phyloP scores from a whole-genome alignment of 495 filamentous ascomycete species.

The Talaromyces liani region DNA sequence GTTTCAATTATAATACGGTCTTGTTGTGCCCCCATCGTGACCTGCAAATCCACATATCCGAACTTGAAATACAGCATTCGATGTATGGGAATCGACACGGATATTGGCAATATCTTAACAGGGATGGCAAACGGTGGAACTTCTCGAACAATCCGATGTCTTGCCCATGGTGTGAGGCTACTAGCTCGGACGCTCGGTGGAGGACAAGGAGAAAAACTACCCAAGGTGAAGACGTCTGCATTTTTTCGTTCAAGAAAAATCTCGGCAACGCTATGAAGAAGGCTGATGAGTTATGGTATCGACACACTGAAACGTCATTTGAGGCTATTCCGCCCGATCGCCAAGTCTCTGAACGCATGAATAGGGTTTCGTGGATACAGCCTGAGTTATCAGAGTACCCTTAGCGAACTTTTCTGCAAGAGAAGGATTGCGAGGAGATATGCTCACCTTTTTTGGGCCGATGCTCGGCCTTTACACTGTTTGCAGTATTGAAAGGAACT shows the following conservation, averaged over 20 bases:
- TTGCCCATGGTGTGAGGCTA: conserved; percentile 2
- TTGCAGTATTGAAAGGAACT: conserved; percentile 9
- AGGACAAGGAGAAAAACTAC: not conserved
- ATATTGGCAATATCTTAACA: not conserved
- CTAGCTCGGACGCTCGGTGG: not conserved
- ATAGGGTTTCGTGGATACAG: not conserved
- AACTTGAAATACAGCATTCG: not conserved
- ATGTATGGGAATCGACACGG: not conserved
- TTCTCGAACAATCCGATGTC: conserved; percentile 1
- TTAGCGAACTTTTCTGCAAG: not conserved
- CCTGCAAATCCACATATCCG: not conserved
- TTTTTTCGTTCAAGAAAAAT: not conserved
- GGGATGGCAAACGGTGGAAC: not conserved
- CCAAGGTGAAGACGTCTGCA: not conserved
- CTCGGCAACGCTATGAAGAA: conserved; percentile 1
- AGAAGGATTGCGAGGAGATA: not conserved
- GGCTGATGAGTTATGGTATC: conserved; percentile 6
- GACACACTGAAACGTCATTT: conserved; percentile 7
- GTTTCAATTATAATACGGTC: not conserved
- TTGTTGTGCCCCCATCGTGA: conserved; percentile 1
- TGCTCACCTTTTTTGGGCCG: not conserved
- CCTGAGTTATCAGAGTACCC: not conserved
- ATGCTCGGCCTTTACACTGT: not conserved
- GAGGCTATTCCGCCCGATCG: not conserved
- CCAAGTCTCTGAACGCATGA: not conserved